Conservation (phyloP, 169 alveolate species). For the Cryptosporidium sp. region DNA sequence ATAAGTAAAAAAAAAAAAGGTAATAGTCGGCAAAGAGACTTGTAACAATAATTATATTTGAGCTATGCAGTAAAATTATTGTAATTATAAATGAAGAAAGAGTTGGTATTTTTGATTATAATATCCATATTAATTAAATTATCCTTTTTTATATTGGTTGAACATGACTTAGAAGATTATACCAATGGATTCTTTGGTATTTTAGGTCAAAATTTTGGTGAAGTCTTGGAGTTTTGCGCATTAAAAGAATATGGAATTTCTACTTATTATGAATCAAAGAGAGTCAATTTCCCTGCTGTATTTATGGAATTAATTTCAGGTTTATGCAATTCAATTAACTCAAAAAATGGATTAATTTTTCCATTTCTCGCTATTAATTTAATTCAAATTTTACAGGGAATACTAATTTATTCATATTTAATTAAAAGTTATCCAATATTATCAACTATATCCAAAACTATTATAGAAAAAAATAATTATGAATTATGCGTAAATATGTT, state of each 20-base stretch:
- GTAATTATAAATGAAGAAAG: constrained; percentile 2
- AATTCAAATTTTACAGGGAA: constrained; percentile 26
- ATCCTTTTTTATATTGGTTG: not conserved
- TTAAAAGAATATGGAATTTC: constrained; percentile 12
- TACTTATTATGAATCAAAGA: not conserved
- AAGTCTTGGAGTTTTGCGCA: constrained; percentile 34
- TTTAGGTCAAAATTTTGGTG: constrained; percentile 20
- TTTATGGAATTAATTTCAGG: constrained; percentile 3
- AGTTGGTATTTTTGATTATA: not conserved
- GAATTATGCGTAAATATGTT: not conserved
- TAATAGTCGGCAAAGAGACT: not conserved
- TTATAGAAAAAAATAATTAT: not conserved
- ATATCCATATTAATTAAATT: not conserved
- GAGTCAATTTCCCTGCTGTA: constrained; percentile 16
- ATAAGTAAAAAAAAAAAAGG: not conserved
- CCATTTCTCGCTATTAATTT: constrained; percentile 6
- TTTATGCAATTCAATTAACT: not conserved
- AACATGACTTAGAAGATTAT: constrained; percentile 2
- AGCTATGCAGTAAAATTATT: not conserved
- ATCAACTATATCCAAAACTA: not conserved
- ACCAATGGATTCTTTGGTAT: constrained; percentile 23
- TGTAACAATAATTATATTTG: not conserved
- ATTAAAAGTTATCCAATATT: not conserved
- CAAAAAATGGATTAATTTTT: not conserved
- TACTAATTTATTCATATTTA: constrained; percentile 13